phyloP scores from a whole-genome alignment of 2,329 filamentous ascomycete genomes.

The Gyromitra esculenta region DNA sequence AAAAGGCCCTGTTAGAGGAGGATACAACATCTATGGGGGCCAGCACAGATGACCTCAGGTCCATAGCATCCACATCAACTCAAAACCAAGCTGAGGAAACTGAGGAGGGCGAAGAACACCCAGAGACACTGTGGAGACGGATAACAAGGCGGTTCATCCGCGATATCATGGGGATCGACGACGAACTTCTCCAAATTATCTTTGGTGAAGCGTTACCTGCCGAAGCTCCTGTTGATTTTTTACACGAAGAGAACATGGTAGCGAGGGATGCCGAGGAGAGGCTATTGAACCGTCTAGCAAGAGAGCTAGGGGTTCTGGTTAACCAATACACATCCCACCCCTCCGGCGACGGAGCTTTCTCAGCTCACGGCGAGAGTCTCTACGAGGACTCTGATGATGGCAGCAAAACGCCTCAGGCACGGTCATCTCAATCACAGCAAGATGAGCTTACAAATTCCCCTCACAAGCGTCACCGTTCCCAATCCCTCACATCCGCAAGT shows the following conservation, averaged over 20 bases:
- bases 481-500: constrained; percentile 57
- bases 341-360: constrained; percentile 75
- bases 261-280: constrained; percentile 74
- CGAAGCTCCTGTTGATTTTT: constrained; percentile 61
- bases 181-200: constrained; percentile 82
- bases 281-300: constrained; percentile 83
- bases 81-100: constrained; percentile 65
- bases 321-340: constrained; percentile 86
- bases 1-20: constrained; percentile 59
- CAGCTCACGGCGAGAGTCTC: constrained; percentile 69
- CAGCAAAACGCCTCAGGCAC: constrained; percentile 45
- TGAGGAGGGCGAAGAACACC: constrained; percentile 63
- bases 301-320: constrained; percentile 84
- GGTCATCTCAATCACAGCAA: constrained; percentile 15
- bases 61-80: constrained; percentile 25
- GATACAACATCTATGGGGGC: constrained; percentile 58
- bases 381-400: constrained; percentile 56
- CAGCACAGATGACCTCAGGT: constrained; percentile 61
- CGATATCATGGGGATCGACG: constrained; percentile 90
- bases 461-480: constrained; percentile 26
- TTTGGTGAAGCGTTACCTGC: constrained; percentile 80
- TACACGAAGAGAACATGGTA: constrained; percentile 56
- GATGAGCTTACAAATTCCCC: neutral
- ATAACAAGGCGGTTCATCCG: constrained; percentile 87
- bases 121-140: constrained; percentile 78